Conservation (phyloP, 495 filamentous ascomycete species). For the Trichoderma reesei region DNA sequence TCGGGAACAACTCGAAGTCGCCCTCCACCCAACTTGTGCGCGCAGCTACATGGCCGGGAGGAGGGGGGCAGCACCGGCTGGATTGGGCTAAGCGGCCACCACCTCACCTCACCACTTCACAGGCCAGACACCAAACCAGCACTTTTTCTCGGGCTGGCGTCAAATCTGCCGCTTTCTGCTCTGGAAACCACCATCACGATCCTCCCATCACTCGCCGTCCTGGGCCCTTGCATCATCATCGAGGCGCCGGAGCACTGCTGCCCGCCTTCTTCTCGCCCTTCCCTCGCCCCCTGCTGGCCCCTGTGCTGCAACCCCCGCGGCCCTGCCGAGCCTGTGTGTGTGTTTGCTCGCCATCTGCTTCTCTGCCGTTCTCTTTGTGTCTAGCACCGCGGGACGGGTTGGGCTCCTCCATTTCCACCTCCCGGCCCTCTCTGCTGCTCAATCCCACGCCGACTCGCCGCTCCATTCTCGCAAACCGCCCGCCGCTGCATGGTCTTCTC, state of each 20-base stretch:
- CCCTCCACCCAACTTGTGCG: background rate
- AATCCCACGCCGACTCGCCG: background rate
- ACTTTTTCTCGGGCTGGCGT: slow-evolving; percentile 7
- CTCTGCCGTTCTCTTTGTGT: slow-evolving; percentile 7
- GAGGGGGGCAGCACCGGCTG: background rate
- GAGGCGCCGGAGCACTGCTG: background rate
- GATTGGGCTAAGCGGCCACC: slow-evolving; percentile 8
- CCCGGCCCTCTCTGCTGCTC: background rate
- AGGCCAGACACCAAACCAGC: background rate
- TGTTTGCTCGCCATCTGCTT: background rate
- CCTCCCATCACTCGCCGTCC: background rate
- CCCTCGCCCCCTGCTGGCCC: background rate
- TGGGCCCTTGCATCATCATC: background rate
- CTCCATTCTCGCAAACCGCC: background rate
- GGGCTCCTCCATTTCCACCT: background rate
- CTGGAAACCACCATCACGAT: background rate
- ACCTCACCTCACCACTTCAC: slow-evolving; percentile 8
- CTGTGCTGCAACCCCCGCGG: background rate
- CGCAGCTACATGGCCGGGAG: background rate
- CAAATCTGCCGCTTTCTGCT: slow-evolving; percentile 1
- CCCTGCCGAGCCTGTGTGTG: background rate
- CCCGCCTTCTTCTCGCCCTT: background rate
- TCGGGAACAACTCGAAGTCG: background rate
- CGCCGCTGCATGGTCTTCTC: slow-evolving; percentile 3
- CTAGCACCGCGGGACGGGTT: slow-evolving; percentile 8